Evolutionary conservation across 805 yeast species (phyloP).

Genomic region (Hanseniaspora occidentalis): DNA sequence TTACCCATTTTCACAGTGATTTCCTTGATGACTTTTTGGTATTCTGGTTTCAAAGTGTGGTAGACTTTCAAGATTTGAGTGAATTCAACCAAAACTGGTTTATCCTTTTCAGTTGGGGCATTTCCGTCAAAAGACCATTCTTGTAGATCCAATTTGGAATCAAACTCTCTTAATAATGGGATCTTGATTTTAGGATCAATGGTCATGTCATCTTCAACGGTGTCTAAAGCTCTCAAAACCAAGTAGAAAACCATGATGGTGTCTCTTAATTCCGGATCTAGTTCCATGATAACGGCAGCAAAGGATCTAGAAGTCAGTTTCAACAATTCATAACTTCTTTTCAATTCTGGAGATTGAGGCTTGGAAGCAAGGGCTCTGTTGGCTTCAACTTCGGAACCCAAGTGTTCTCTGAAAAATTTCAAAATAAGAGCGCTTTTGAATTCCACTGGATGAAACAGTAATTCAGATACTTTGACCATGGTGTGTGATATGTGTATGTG

Average conservation of each 20-base stretch:
- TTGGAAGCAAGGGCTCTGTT: conserved; percentile 22
- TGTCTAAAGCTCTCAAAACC: conserved; percentile 81
- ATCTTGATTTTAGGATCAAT: conserved; percentile 59
- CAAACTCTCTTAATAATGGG: conserved; percentile 59
- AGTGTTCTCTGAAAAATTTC: conserved; percentile 38
- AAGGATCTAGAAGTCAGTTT: conserved; percentile 75
- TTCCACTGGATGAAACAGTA: conserved; percentile 61
- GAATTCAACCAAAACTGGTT: conserved; percentile 71
- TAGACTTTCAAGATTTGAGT: conserved; percentile 56
- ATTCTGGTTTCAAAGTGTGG: conserved; percentile 58
- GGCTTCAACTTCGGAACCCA: conserved; percentile 51
- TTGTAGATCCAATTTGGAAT: conserved; percentile 43
- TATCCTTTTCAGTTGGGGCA: conserved; percentile 69
- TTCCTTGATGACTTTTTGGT: conserved; percentile 66
- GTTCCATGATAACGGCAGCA: conserved; percentile 83
- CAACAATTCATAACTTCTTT: conserved; percentile 27
- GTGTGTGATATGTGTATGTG: conserved; percentile 5
- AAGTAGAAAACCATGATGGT: conserved; percentile 77
- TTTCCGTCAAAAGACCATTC: conserved; percentile 78
- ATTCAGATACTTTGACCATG: conserved; percentile 51
- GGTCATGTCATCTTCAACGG: conserved; percentile 93
- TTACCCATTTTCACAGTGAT: conserved; percentile 84
- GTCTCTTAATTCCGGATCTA: conserved; percentile 78
- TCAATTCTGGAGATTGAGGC: conserved; percentile 10
- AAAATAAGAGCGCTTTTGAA: conserved; percentile 54